Base-by-base conservation (phyloP, 1,139 yeast genomes). In the Blastobotrys illinoisensis region DNA sequence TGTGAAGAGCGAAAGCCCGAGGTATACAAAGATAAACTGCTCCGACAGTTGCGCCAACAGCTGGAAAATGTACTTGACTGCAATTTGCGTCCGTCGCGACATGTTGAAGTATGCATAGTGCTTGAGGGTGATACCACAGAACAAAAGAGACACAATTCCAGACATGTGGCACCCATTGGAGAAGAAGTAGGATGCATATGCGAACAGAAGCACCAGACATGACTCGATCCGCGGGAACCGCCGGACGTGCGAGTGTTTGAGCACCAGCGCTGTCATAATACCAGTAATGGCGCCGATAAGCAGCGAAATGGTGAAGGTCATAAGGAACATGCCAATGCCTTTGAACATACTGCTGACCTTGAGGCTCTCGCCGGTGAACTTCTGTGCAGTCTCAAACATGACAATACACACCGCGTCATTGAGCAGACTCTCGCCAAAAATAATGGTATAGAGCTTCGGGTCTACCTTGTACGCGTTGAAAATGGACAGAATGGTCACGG, bases 141-240 rank as follows among this genome's bases (percentile, higher is more conserved):
- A 95, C 60, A 95, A 74, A 60, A 95, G 77, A 1, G 97, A 89
- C 6, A 95, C 99, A 64, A 93, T 95, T 50, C 99, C 99, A 5
- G 97, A 90, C 99, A 93, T 93, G 69, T 95, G 99, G 63, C 99
- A 95, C 47, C 99, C 99, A 68, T 93, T 95, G 50, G 98, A 91
- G 71, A 95, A 93, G 76, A 95, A 95, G 69, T 95, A 95, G 0
- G 98, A 88, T 63, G 91, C 96, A 68, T 95, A 95, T 7, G 99
- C 97, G 69, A 91, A 86, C 60, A 95, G 74, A 51, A 93, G 74
- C 23, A 95, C 96, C 59, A 95, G 72, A 70, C 99, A 93, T 19
- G 97, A 88, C 74, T 95, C 99, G 64, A 93, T 89, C 69, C 91
- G 96, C 13, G 99, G 98, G 70, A 88, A 89, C 62, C 99, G 77